Conservation (phyloP, 1,284 basidiomycete genomes). For the Chondrostereum purpureum region DNA sequence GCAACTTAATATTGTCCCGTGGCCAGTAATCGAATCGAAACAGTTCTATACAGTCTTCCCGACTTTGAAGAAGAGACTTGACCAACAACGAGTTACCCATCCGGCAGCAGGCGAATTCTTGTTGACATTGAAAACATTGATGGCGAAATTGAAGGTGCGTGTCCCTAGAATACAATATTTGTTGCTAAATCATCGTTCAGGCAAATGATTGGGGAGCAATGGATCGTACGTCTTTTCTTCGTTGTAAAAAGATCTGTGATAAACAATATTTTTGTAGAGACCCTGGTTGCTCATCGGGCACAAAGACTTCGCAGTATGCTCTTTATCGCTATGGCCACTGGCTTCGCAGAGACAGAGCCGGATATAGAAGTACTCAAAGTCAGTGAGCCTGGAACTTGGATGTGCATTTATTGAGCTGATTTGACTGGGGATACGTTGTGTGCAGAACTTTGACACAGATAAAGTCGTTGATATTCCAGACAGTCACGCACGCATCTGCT, state of each 20-base stretch:
- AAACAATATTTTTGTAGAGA: constrained; percentile 33
- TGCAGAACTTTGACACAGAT: constrained; percentile 46
- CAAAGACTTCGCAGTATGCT: constrained; percentile 36
- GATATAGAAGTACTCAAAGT: constrained; percentile 47
- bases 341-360: constrained; percentile 38
- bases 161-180: not conserved
- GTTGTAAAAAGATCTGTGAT: not conserved
- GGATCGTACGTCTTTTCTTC: constrained; percentile 37
- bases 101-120: constrained; percentile 46
- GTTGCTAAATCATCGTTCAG: constrained; percentile 23
- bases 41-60: constrained; percentile 51
- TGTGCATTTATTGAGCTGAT: too few relatives aligned
- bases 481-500: constrained; percentile 28
- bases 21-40: constrained; percentile 58
- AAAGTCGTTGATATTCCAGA: constrained; percentile 29
- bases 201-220: constrained; percentile 59
- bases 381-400: constrained; percentile 1
- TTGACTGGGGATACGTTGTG: too few relatives aligned
- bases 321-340: constrained; percentile 37
- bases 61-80: constrained; percentile 37
- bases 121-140: constrained; percentile 52
- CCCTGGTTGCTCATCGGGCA: constrained; percentile 47
- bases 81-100: constrained; percentile 43
- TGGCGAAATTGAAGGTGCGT: constrained; percentile 58
- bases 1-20: constrained; percentile 50